Evolutionary conservation across 345 rosid genomes (phyloP), one percentile per base, ranked within the genome.

Genomic region (Microcos paniculata): DNA sequence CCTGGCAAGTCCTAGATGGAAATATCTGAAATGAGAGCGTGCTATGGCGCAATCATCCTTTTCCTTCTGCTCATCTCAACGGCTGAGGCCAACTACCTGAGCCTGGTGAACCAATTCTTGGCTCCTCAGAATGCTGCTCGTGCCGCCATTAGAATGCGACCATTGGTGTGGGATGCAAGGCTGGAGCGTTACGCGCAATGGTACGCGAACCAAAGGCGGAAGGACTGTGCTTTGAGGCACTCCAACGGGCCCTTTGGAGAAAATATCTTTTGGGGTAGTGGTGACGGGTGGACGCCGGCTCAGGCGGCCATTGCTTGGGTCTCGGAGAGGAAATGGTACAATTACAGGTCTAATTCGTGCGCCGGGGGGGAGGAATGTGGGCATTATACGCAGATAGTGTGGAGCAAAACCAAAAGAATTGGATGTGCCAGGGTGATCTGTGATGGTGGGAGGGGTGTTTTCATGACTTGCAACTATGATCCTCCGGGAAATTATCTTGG

Each of bases 261-360:
- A 89, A 94, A 94, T 78, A 85, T 94, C 33, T 94, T 94, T 52
- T 94, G 98, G 98, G 98, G 98, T 15, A 92, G 98, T 38, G 98
- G 98, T 45, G 10, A 49, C 0, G 90, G 81, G 40, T 92, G 95
- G 97, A 81, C 76, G 62, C 90, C 97, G 33, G 85, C 80, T 0
- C 87, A 91, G 84, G 98, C 97, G 0, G 97, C 80, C 24, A 59
- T 67, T 16, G 86, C 85, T 14, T 94, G 98, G 98, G 57, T 89
- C 0, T 80, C 88, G 24, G 98, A 94, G 85, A 84, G 85, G n/a
- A 76, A 62, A 0, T 83, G 87, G 76, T 94, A 89, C 75, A 56
- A 78, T 62, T 77, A 89, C 75, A 23, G 83, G 90, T 76, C 85
- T 7, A 94, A 92, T 77, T 83, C 91, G 2, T 94, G 98, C 49